A percentile compares a stretch with the other conserved stretches of the same genome.
Evolutionary conservation across 2,329 filamentous ascomycete species (phyloP).

Genomic region (Emmonsia crescens): DNA sequence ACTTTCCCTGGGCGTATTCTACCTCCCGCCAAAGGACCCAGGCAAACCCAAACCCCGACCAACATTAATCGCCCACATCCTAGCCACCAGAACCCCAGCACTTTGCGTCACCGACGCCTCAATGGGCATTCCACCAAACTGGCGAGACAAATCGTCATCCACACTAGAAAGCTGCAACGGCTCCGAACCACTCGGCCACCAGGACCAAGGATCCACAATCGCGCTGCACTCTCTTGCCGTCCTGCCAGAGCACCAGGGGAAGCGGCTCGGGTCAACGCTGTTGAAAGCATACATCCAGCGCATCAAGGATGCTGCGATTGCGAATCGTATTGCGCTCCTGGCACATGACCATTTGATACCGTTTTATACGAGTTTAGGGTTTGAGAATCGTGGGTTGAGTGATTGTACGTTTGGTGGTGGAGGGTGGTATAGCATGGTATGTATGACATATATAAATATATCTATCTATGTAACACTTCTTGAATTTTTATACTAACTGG

Average conservation of each 20-base stretch:
- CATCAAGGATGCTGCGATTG: slow-evolving; percentile 58
- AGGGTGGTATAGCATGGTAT: slow-evolving; percentile 73
- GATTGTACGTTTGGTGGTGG: slow-evolving; percentile 63
- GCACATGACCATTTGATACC: slow-evolving; percentile 61
- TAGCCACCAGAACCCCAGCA: slow-evolving; percentile 60
- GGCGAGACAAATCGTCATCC: slow-evolving; percentile 40
- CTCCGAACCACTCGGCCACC: slow-evolving; percentile 51
- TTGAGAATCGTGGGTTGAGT: slow-evolving; percentile 57
- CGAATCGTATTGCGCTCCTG: slow-evolving; percentile 63
- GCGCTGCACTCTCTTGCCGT: slow-evolving; percentile 76
- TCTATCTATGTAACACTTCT: not conserved
- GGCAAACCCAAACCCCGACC: slow-evolving; percentile 49
- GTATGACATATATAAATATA: slow-evolving; percentile 12
- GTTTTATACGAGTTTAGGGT: slow-evolving; percentile 70
- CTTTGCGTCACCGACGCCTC: slow-evolving; percentile 58
- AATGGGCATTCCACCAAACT: slow-evolving; percentile 63
- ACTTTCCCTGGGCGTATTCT: slow-evolving; percentile 70
- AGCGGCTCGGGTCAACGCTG: slow-evolving; percentile 62
- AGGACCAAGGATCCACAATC: slow-evolving; percentile 61
- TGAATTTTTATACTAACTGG: not conserved
- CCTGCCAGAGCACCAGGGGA: slow-evolving; percentile 60
- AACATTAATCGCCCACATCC: slow-evolving; percentile 63
- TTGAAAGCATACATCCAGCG: slow-evolving; percentile 68
- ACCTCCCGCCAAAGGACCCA: slow-evolving; percentile 42
- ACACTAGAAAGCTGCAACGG: slow-evolving; percentile 21